phyloP scores from a whole-genome alignment of 108 stramenopile species.

The Discostella pseudostelligera region DNA sequence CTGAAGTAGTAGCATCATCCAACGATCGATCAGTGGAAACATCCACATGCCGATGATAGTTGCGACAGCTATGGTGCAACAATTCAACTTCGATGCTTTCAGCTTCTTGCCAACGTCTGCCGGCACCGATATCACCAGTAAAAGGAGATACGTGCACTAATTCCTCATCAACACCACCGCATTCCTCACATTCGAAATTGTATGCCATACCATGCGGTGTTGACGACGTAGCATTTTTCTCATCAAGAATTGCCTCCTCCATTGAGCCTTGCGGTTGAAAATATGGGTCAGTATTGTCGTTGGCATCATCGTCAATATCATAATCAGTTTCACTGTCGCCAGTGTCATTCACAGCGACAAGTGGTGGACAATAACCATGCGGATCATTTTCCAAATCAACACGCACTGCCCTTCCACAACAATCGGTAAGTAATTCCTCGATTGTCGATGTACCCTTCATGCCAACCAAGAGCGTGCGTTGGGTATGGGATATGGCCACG shows the following conservation, averaged over 20 bases:
- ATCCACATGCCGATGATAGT: constrained; percentile 2
- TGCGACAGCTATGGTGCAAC: not conserved
- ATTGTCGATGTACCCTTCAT: constrained; percentile 73
- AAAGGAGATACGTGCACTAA: constrained; percentile 2
- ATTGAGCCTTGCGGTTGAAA: too few species aligned
- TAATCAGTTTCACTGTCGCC: not conserved
- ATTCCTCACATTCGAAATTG: not conserved
- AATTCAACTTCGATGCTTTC: constrained; percentile 23
- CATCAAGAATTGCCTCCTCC: too few species aligned
- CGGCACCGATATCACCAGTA: not conserved
- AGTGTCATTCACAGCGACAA: not conserved
- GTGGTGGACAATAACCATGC: not conserved
- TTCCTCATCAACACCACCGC: not conserved
- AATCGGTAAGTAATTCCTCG: constrained; percentile 75
- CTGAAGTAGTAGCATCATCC: not conserved
- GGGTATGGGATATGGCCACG: constrained; percentile 50
- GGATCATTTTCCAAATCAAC: constrained; percentile 46
- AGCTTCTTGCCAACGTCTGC: not conserved
- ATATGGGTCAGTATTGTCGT: not conserved
- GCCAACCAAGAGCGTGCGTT: constrained; percentile 52
- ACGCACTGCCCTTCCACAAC: constrained; percentile 55
- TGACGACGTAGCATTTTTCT: too few species aligned
- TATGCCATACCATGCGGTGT: too few species aligned
- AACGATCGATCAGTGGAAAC: not conserved
- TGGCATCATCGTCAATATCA: not conserved